Evolutionary conservation across 371 early-diverging fungal species (phyloP).

Genomic region (Lichtheimia hyalospora): DNA sequence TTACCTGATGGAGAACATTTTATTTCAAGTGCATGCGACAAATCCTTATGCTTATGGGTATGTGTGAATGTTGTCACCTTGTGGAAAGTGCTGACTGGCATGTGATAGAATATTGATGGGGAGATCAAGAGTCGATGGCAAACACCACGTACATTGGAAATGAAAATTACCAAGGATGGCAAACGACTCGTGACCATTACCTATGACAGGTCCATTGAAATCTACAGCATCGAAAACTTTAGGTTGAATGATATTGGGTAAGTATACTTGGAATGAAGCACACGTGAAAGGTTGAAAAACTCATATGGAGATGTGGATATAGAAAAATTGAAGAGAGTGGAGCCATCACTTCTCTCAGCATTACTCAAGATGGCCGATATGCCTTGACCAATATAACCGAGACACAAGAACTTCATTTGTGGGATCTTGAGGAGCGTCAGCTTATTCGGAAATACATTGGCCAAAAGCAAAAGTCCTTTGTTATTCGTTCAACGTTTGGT

Average conservation of each 20-base stretch:
- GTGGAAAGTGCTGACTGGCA: neutral
- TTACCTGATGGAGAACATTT: slow-evolving; percentile 73
- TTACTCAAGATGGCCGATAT: slow-evolving; percentile 72
- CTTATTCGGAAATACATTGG: slow-evolving; percentile 79
- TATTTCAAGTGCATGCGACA: slow-evolving; percentile 81
- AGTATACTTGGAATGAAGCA: neutral
- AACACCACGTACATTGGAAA: slow-evolving; percentile 77
- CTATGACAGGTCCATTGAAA: slow-evolving; percentile 67
- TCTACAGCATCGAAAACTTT: slow-evolving; percentile 68
- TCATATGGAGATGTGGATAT: neutral
- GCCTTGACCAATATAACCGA: slow-evolving; percentile 72
- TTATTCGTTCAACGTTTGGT: slow-evolving; percentile 93
- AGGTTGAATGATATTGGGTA: slow-evolving; percentile 51
- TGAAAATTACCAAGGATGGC: slow-evolving; percentile 78
- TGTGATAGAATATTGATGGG: slow-evolving; percentile 55
- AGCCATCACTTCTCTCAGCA: slow-evolving; percentile 73
- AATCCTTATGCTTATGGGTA: slow-evolving; percentile 75
- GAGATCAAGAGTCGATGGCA: slow-evolving; percentile 66
- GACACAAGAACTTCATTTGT: slow-evolving; percentile 77
- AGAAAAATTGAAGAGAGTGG: slow-evolving; percentile 69
- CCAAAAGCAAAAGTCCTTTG: slow-evolving; percentile 82
- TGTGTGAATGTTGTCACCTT: neutral
- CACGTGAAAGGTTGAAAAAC: neutral
- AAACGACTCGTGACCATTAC: slow-evolving; percentile 71
- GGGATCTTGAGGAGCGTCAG: slow-evolving; percentile 74